Conservation (phyloP, 257 asterid species). For the Solanum piurae region DNA sequence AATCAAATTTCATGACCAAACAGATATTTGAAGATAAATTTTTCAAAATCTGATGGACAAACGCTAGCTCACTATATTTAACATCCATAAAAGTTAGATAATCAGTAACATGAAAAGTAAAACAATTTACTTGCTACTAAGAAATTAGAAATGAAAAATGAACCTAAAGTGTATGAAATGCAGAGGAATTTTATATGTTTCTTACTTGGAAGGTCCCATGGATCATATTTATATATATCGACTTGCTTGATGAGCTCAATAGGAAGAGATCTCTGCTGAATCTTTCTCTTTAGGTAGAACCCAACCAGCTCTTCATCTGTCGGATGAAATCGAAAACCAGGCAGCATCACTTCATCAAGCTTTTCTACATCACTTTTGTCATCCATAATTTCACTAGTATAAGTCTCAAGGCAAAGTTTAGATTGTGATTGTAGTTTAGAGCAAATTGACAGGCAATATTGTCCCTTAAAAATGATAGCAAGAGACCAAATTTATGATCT, state of each 20-base stretch:
- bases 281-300: conserved; percentile 56
- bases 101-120: neutral
- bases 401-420: neutral
- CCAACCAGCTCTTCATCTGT: conserved; percentile 84
- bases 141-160: neutral
- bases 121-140: neutral
- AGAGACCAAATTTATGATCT: conserved; percentile 42
- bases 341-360: conserved; percentile 63
- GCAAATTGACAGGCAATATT: neutral
- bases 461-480: neutral
- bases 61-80: neutral
- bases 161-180: neutral
- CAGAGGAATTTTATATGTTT: no score
- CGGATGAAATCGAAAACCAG: conserved; percentile 83
- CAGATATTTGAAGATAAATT: neutral
- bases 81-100: neutral
- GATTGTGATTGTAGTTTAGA: neutral
- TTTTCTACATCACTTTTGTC: conserved; percentile 39
- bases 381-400: conserved; percentile 23
- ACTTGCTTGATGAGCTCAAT: conserved; percentile 77
- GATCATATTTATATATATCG: conserved; percentile 75
- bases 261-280: conserved; percentile 52
- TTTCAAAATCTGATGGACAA: neutral
- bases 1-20: neutral
- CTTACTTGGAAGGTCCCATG: conserved; percentile 95